These are phyloP conservation scores for Alternaria infectoria DNA, from an alignment of 2,329 filamentous ascomycete species.

Conservation along the genomic window DNA sequence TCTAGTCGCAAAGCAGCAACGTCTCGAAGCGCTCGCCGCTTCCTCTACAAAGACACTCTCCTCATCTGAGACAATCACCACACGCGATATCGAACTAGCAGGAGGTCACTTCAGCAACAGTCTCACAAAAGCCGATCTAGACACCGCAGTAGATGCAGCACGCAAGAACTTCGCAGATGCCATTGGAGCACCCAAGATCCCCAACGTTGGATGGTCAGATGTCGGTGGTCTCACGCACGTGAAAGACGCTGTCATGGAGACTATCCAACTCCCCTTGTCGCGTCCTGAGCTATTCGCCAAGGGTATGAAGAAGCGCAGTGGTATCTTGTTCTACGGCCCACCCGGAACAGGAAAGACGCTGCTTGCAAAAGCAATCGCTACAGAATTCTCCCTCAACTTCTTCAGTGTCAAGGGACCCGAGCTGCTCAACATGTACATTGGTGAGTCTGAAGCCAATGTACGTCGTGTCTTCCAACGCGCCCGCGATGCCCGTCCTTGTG, in stretches of 20 bases:
- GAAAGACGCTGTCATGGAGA: slow-evolving; percentile 96
- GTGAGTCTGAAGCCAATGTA: slow-evolving; percentile 91
- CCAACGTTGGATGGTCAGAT: slow-evolving; percentile 95
- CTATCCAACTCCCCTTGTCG: slow-evolving; percentile 90
- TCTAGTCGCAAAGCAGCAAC: slow-evolving; percentile 74
- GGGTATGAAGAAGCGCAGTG: slow-evolving; percentile 97
- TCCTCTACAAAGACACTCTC: slow-evolving; percentile 49
- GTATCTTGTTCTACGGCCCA: slow-evolving; percentile 90
- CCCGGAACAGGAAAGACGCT: slow-evolving; percentile 91
- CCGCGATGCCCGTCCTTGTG: slow-evolving; percentile 82
- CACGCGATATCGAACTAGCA: slow-evolving; percentile 85
- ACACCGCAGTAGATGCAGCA: slow-evolving; percentile 90
- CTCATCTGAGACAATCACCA: slow-evolving; percentile 58
- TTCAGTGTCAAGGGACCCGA: slow-evolving; percentile 93
- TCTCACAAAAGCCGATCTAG: slow-evolving; percentile 83
- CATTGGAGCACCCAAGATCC: slow-evolving; percentile 97
- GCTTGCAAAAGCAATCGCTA: slow-evolving; percentile 91
- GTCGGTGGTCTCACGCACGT: slow-evolving; percentile 92
- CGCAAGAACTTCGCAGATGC: slow-evolving; percentile 98
- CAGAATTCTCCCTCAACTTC: slow-evolving; percentile 92
- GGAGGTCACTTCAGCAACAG: slow-evolving; percentile 81
- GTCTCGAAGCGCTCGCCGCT: slow-evolving; percentile 74
- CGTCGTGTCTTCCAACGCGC: slow-evolving; percentile 87
- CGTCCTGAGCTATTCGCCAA: slow-evolving; percentile 93
- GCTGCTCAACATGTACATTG: slow-evolving; percentile 94